phyloP scores from a whole-genome alignment of 1,139 yeast genomes.

The Candida buenavistaensis region DNA sequence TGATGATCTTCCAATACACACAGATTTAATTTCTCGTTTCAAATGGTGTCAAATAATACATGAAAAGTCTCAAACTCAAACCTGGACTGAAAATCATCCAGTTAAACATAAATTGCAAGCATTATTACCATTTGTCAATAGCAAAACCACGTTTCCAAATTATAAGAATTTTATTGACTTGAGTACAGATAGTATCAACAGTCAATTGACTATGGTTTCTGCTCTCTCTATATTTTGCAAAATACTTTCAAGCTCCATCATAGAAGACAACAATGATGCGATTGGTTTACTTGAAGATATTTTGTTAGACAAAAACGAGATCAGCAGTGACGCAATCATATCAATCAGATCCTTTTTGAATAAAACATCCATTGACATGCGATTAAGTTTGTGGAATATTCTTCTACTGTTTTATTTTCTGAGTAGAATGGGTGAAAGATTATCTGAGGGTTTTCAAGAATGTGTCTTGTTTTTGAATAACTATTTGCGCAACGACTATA shows the following conservation, averaged over 20 bases:
- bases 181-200: constrained; percentile 48
- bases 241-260: constrained; percentile 45
- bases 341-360: constrained; percentile 62
- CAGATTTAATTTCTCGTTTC: constrained; percentile 20
- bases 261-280: constrained; percentile 43
- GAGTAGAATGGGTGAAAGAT: constrained; percentile 35
- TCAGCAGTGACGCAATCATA: constrained; percentile 23
- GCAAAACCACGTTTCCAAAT: constrained; percentile 36
- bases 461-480: constrained; percentile 35
- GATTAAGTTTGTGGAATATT: constrained; percentile 74
- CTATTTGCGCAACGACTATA: constrained; percentile 17
- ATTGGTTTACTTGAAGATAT: constrained; percentile 57
- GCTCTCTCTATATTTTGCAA: constrained; percentile 68
- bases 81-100: constrained; percentile 31
- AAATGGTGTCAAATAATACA: constrained; percentile 37
- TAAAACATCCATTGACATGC: constrained; percentile 65
- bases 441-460: constrained; percentile 56
- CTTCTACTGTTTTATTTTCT: constrained; percentile 61
- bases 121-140: constrained; percentile 16
- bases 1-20: constrained; percentile 9
- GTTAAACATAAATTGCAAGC: constrained; percentile 26
- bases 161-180: constrained; percentile 62
- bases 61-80: constrained; percentile 31
- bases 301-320: constrained; percentile 23
- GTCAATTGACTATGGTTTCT: constrained; percentile 65